A percentile compares a stretch with the other conserved stretches of the same genome.
Conservation (phyloP, 2,329 filamentous ascomycete species). For the Aschersonia sp. region DNA sequence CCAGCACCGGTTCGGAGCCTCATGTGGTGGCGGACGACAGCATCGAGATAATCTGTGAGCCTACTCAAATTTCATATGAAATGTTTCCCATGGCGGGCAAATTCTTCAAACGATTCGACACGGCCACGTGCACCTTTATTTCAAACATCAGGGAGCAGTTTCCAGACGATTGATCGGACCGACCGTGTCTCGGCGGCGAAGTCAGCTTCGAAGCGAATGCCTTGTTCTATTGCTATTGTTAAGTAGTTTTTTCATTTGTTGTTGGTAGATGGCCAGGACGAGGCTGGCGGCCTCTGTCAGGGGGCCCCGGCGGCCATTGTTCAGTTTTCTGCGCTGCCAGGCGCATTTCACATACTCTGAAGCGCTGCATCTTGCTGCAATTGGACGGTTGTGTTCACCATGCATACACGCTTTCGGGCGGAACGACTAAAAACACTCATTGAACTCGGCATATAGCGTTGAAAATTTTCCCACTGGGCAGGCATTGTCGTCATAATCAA, state of each 20-base stretch:
- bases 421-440: not conserved
- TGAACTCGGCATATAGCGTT: not conserved
- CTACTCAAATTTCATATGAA: conserved; percentile 31
- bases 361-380: too few relatives aligned
- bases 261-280: too few relatives aligned
- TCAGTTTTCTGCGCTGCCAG: too few relatives aligned
- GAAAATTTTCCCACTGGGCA: not conserved
- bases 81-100: conserved; percentile 62
- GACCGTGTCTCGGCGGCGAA: too few relatives aligned
- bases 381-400: too few relatives aligned
- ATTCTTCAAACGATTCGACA: conserved; percentile 80
- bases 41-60: conserved; percentile 45
- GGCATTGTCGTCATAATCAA: too few relatives aligned
- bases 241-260: not conserved
- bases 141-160: conserved; percentile 72
- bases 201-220: too few relatives aligned
- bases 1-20: conserved; percentile 18
- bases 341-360: too few relatives aligned
- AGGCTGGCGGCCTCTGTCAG: too few relatives aligned
- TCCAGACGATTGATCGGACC: conserved; percentile 54
- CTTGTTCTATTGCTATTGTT: not conserved
- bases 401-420: not conserved
- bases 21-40: conserved; percentile 52
- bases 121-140: conserved; percentile 50
- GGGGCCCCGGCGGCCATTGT: too few relatives aligned